Conservation (phyloP, 2,329 filamentous ascomycete species). For the Fusarium albosuccineum region DNA sequence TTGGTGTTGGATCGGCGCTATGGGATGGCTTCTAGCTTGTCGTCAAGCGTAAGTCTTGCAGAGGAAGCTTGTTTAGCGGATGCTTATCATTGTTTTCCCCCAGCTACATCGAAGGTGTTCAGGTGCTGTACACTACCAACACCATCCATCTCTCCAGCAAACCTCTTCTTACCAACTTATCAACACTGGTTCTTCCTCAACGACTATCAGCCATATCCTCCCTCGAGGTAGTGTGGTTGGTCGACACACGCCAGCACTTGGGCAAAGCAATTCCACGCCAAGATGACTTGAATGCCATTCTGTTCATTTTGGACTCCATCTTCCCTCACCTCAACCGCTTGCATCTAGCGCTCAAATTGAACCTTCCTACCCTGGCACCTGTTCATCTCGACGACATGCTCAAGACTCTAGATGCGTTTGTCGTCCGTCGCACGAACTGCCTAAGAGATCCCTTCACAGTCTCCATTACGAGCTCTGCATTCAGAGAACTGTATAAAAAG, state of each 20-base stretch:
- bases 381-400: not conserved
- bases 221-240: not conserved
- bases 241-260: not conserved
- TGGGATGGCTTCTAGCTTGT: constrained; percentile 9
- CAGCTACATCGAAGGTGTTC: constrained; percentile 7
- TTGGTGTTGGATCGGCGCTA: not conserved
- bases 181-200: not conserved
- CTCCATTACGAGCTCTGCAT: not conserved
- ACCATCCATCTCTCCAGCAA: constrained; percentile 9
- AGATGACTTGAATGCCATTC: not conserved
- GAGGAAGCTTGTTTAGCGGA: no score
- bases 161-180: not conserved
- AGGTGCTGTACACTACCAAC: constrained; percentile 6
- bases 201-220: not conserved
- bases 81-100: no score
- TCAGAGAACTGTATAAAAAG: not conserved
- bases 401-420: not conserved
- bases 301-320: not conserved
- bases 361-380: not conserved
- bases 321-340: not conserved
- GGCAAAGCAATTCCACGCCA: not conserved
- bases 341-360: not conserved
- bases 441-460: not conserved
- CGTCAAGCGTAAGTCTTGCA: constrained; percentile 6
- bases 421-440: not conserved